Base-by-base conservation (phyloP, 495 filamentous ascomycete genomes). In the Pyronema omphalodes region DNA sequence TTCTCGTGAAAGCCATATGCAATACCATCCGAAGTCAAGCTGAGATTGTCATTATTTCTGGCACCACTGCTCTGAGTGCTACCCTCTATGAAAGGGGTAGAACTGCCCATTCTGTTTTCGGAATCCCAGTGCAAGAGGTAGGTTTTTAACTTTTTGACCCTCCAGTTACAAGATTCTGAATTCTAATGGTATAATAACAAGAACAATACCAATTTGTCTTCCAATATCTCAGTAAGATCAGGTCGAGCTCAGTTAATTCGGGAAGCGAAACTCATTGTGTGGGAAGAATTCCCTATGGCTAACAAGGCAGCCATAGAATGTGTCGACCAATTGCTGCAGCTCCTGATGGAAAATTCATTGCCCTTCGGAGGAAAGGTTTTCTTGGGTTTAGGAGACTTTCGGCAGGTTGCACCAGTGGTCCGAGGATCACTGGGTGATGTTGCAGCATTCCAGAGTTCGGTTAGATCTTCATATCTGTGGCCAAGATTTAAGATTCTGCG, bases 101-200 rank as follows among this genome's bases (percentile, higher is more conserved):
- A 29, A 58, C 52, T 15, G 45, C 53, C 11, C 53, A 58, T 55
- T 58, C 53, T 9, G 40, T 43, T 9, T 55, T 58, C 49, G 57
- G 53, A 6, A 55, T 58, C 40, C 57, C 57, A 3, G 57, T 58
- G 15, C n/a, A n/a, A n/a, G n/a, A n/a, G n/a, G n/a, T n/a, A n/a
- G n/a, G n/a, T n/a, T n/a, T n/a, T n/a, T n/a, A n/a, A n/a, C n/a
- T n/a, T n/a, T n/a, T n/a, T n/a, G n/a, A n/a, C n/a, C n/a, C n/a
- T n/a, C n/a, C n/a, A n/a, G n/a, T 46, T 48, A 33, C 41, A 54
- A 44, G 41, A 54, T 18, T 19, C 6, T 18, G 11, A 18, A 43
- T 19, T 35, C 15, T 29, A 34, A 4, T 54, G 15, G 11, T 44
- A 29, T 47, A 33, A 5, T 54, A 11, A 53, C 39, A n/a, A 9